A percentile compares a stretch with the other conserved stretches of the same genome.
These are phyloP conservation scores for Pinus albicaulis DNA, from an alignment of 75 land plant genomes.

Conservation along the genomic window DNA sequence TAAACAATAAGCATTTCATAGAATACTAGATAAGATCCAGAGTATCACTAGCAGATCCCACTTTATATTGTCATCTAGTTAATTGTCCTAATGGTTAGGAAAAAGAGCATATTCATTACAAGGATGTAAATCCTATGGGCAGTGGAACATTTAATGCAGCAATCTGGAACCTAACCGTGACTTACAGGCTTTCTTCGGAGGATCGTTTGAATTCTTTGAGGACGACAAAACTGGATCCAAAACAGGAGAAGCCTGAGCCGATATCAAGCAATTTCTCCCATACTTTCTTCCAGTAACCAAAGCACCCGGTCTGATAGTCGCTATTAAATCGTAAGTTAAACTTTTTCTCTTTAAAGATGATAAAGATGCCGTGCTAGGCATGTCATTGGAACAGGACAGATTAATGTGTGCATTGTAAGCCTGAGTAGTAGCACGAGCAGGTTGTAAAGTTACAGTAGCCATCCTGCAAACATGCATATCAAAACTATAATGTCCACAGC, in stretches of 20 bases:
- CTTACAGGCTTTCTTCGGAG: slow-evolving; percentile 54
- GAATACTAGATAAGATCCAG: background rate
- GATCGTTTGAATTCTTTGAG: slow-evolving; percentile 22
- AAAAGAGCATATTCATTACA: background rate
- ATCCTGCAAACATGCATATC: slow-evolving; percentile 29
- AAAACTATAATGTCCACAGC: background rate
- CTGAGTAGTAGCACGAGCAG: slow-evolving; percentile 24
- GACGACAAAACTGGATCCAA: slow-evolving; percentile 30
- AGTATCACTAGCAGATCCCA: background rate
- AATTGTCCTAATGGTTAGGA: background rate
- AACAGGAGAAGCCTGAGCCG: slow-evolving; percentile 34
- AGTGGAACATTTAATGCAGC: background rate
- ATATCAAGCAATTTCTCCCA: slow-evolving; percentile 2
- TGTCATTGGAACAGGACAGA: background rate
- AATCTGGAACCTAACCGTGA: background rate
- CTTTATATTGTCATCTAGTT: background rate
- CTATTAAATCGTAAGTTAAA: too few species aligned
- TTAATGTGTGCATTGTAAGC: background rate
- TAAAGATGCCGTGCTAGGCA: background rate
- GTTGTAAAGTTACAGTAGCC: slow-evolving; percentile 29
- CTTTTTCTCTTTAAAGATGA: background rate
- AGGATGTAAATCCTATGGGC: background rate
- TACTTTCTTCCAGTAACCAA: slow-evolving; percentile 4
- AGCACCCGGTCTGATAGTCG: background rate
- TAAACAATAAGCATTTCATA: background rate